Base-by-base conservation (phyloP, 805 yeast species). In the Candida suzukii region DNA sequence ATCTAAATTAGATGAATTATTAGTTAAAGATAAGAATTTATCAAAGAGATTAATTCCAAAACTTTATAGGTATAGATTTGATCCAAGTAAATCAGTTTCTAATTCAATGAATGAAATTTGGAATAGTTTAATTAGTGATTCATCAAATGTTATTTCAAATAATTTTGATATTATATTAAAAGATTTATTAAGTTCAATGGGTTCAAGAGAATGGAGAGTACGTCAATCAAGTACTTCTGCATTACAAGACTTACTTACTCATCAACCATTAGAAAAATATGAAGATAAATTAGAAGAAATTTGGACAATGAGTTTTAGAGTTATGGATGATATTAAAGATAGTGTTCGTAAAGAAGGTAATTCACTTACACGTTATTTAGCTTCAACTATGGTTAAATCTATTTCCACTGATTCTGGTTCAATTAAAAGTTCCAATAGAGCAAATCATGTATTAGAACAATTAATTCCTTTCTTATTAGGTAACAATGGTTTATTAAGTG, bases 291-390 rank as follows among this genome's bases (percentile, higher is more conserved):
- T 83, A 44, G 83, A 84, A 44, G 78, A 77, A 5, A 76, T 91
- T 26, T 91, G 97, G 97, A 68, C 73, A 5, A 80, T 86, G 84
- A 80, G 90, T 38, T 90, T 91, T 64, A 73, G 99, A 53, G 76
- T 78, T 0, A 76, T 91, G 74, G 99, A 91, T 63, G 98, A 91
- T 64, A 87, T 91, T 44, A 93, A 93, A 59, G 96, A 87, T 29
- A 84, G 95, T 62, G 96, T 93, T 3, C 70, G 97, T 39, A 76
- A 74, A 43, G 95, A 87, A 36, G 97, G 95, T 10, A 63, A 71
- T 31, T 73, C 73, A 28, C 64, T 93, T 30, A 78, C 95, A 1
- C 76, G 80, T 46, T 70, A 73, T 10, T 67, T 90, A 22, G 78
- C 95, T 0, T 71, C 78, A 16, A 69, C 74, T 4, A 64, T 88